These are phyloP conservation scores for Saccharata proteae DNA, from an alignment of 2,329 filamentous ascomycete species.

Conservation along the genomic window DNA sequence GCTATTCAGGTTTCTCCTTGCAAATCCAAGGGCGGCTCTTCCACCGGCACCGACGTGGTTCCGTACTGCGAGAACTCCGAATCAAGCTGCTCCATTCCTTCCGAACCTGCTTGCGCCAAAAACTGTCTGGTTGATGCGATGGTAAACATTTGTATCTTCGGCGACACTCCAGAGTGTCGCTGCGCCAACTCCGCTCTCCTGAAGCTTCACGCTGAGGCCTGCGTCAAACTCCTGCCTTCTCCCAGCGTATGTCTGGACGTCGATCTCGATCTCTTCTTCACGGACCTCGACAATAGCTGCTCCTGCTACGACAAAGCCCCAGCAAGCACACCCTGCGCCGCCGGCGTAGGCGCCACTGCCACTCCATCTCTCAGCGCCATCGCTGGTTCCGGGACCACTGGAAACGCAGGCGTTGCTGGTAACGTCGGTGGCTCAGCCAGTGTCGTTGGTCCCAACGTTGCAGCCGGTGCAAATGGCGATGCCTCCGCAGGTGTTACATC, in stretches of 20 bases:
- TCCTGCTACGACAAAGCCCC: neutral
- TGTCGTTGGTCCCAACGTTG: no score
- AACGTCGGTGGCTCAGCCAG: no score
- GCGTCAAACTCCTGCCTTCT: no score
- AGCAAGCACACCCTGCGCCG: no score
- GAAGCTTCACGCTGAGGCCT: neutral
- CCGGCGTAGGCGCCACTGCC: no score
- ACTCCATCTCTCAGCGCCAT: no score
- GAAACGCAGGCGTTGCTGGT: no score
- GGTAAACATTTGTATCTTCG: neutral
- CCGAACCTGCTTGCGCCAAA: neutral
- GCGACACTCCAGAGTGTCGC: slow-evolving; percentile 1
- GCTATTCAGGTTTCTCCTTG: neutral
- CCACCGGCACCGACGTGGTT: neutral
- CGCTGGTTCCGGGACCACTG: no score
- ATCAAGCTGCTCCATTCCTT: neutral
- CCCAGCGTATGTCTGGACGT: neutral
- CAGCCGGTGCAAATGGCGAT: no score
- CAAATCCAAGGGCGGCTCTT: neutral
- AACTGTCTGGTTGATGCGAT: neutral
- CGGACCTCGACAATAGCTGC: neutral
- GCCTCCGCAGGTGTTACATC: no score
- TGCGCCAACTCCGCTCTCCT: slow-evolving; percentile 1
- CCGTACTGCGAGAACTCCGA: no score
- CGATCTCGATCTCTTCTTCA: neutral